Percentiles rank a stretch among this genome's conserved stretches.
Conservation (phyloP, 2,329 filamentous ascomycete species). For the Calonectria fujianensis region DNA sequence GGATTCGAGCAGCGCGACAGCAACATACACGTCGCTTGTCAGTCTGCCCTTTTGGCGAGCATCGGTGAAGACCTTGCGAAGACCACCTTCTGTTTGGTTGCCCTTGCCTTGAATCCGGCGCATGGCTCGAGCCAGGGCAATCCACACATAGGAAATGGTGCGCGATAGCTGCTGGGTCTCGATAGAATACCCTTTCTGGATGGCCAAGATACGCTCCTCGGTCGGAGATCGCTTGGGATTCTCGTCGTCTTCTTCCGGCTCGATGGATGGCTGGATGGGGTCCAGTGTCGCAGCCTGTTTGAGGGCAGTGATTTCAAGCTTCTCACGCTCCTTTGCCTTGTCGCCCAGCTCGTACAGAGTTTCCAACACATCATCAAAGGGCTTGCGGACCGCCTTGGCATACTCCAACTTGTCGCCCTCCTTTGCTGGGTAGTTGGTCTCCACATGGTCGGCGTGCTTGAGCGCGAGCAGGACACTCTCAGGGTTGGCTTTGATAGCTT, state of each 20-base stretch:
- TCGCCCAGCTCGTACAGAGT: constrained; percentile 91
- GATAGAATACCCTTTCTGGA: constrained; percentile 80
- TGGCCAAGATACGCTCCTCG: constrained; percentile 77
- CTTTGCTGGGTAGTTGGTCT: constrained; percentile 84
- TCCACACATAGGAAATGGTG: constrained; percentile 95
- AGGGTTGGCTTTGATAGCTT: constrained; percentile 92
- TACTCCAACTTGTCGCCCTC: constrained; percentile 87
- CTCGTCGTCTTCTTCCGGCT: constrained; percentile 66
- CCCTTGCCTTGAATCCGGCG: constrained; percentile 93
- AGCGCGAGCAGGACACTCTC: constrained; percentile 94
- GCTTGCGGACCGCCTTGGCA: constrained; percentile 85
- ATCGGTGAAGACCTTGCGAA: constrained; percentile 91
- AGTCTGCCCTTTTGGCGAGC: constrained; percentile 90
- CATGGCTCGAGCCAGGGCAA: constrained; percentile 94
- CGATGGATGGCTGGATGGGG: constrained; percentile 62
- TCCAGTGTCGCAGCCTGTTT: constrained; percentile 70
- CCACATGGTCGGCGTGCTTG: constrained; percentile 91
- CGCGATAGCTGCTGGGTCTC: constrained; percentile 87
- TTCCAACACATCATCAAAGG: constrained; percentile 88
- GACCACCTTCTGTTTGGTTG: constrained; percentile 79
- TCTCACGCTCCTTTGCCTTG: constrained; percentile 80
- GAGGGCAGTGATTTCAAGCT: constrained; percentile 73
- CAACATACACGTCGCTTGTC: constrained; percentile 95
- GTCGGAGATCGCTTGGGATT: constrained; percentile 72
- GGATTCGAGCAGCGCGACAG: constrained; percentile 93